Evolutionary conservation across 257 asterid species (phyloP), one percentile per base, ranked within the genome.

Genomic region (Galeopsis tetrahit): DNA sequence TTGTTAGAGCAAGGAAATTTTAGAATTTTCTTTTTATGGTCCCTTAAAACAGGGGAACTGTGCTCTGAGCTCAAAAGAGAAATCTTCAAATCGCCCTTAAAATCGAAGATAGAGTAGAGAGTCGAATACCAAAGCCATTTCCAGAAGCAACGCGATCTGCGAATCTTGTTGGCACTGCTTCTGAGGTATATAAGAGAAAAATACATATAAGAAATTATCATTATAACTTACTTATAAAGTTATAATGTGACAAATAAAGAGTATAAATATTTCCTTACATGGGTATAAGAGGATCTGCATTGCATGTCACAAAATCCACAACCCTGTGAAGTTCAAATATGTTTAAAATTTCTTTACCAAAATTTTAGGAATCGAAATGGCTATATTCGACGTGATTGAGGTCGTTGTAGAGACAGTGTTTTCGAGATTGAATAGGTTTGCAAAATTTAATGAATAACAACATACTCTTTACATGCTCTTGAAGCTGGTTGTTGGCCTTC

Each of bases 401-500:
- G 4, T 1, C 7, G 43, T 38, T 38, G 1, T 38, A 21, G 28
- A 21, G 28, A 21, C 1, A 21, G 28, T 21, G 0, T 21, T 21
- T 21, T 1, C 1, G 28, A 21, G 28, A 21, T 21, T 21, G 28
- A 21, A 21, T 21, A 21, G 28, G 1, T 21, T 21, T 21, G 28
- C 28, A 21, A 21, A 21, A 21, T 63, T 15, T n/a, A 13, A 40
- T 35, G 31, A 6, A 35, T 4, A 49, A 73, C 94, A 49, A 71
- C 94, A 14, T 84, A 88, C 94, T 88, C 91, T 85, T 80, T 85
- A 73, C 94, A 88, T 68, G 86, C 65, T 61, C 53, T 73, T 17
- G 89, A 84, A 71, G 91, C 84, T 2, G 88, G 84, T 59, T 80
- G 86, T 68, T 84, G 84, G 75, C 83, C 82, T 44, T 83, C 88